These are phyloP conservation scores for Martensiomyces pterosporus DNA, from an alignment of 192 early-diverging fungal genomes.

Conservation along the genomic window DNA sequence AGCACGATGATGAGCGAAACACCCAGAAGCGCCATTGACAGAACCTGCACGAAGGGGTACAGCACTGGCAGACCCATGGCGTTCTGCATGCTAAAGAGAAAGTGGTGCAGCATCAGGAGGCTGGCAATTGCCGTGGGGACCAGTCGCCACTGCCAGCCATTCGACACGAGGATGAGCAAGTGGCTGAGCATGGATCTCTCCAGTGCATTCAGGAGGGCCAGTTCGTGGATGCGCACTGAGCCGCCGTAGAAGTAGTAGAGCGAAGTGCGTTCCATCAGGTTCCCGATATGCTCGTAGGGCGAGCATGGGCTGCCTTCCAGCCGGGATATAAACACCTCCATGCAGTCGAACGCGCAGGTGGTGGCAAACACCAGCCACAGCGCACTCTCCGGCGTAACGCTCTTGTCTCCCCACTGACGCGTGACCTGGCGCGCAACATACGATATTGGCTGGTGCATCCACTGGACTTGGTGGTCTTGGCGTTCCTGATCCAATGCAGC, in stretches of 20 bases:
- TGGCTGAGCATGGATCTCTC: constrained; percentile 38
- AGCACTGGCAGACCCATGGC: constrained; percentile 9
- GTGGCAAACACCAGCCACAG: constrained; percentile 38
- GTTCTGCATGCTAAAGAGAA: constrained; percentile 32
- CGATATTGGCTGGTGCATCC: constrained; percentile 26
- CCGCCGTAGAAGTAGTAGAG: constrained; percentile 47
- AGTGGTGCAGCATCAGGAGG: constrained; percentile 33
- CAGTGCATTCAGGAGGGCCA: constrained; percentile 22
- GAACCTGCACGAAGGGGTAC: constrained; percentile 42
- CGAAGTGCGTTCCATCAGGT: constrained; percentile 43
- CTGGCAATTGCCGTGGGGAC: constrained; percentile 32
- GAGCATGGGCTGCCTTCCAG: constrained; percentile 47
- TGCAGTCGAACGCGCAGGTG: constrained; percentile 38
- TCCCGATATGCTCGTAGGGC: constrained; percentile 46
- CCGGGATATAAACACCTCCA: constrained; percentile 49
- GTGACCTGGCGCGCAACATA: constrained; percentile 3
- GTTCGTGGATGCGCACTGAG: constrained; percentile 42
- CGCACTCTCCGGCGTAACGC: constrained; percentile 4
- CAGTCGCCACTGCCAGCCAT: constrained; percentile 47
- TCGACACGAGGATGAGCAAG: constrained; percentile 20
- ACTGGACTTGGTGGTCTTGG: neutral
- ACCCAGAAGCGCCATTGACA: constrained; percentile 36
- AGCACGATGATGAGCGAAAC: constrained; percentile 28
- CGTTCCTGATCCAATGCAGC: constrained; percentile 6
- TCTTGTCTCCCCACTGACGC: constrained; percentile 14